Conservation (phyloP, 2,329 filamentous ascomycete genomes). For the Hymenoscyphus fraxineus region DNA sequence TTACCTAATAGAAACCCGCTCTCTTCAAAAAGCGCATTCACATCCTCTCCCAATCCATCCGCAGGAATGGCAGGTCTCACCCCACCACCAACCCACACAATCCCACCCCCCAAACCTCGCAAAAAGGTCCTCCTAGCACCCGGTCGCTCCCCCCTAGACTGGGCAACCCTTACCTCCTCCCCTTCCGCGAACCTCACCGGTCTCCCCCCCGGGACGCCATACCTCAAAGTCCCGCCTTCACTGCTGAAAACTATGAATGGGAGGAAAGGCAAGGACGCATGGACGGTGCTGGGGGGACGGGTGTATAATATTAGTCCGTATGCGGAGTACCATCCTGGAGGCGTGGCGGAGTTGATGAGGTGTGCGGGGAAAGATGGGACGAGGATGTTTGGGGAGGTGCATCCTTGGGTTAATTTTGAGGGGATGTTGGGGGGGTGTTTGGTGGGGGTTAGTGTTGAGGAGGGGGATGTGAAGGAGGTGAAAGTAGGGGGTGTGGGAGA, state of each 20-base stretch:
- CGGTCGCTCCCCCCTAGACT: constrained; percentile 92
- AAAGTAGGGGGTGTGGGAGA: constrained; percentile 46
- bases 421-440: constrained; percentile 63
- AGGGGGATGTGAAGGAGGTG: constrained; percentile 51
- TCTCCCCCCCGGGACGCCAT: constrained; percentile 47
- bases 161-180: constrained; percentile 71
- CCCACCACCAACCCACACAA: constrained; percentile 52
- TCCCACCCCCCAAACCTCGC: constrained; percentile 52
- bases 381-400: constrained; percentile 61
- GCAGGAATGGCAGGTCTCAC: constrained; percentile 43
- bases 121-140: constrained; percentile 79
- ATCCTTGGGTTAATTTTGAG: constrained; percentile 71
- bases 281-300: constrained; percentile 83
- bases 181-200: constrained; percentile 66
- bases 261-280: constrained; percentile 79
- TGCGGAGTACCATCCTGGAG: constrained; percentile 85
- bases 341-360: constrained; percentile 66
- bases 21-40: constrained; percentile 38
- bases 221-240: constrained; percentile 75
- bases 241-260: constrained; percentile 77
- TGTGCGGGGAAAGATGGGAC: constrained; percentile 60
- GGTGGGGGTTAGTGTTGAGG: constrained; percentile 60
- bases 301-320: constrained; percentile 96
- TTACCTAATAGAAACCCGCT: constrained; percentile 20
- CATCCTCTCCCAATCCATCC: constrained; percentile 40